phyloP scores from a whole-genome alignment of 768 basidiomycete species.

The Lentinula boryana region DNA sequence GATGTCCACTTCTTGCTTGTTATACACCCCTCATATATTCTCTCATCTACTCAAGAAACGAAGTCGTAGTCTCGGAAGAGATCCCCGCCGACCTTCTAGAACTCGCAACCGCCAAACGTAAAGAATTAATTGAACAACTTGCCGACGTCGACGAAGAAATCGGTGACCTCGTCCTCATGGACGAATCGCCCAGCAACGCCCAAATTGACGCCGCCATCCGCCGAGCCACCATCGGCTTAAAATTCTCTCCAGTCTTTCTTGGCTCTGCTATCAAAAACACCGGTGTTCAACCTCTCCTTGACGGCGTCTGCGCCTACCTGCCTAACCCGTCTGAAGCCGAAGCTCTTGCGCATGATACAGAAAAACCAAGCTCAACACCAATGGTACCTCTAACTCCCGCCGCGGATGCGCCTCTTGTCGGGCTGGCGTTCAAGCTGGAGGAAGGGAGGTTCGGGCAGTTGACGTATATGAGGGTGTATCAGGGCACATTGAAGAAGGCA shows the following conservation, averaged over 20 bases:
- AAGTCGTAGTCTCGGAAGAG: conserved; percentile 78
- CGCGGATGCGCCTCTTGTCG: conserved; percentile 81
- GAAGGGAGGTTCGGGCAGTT: conserved; percentile 96
- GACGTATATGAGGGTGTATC: conserved; percentile 98
- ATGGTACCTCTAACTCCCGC: conserved; percentile 78
- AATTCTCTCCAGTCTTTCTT: conserved; percentile 94
- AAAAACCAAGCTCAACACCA: conserved; percentile 56
- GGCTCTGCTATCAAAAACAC: conserved; percentile 98
- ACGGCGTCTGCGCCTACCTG: conserved; percentile 94
- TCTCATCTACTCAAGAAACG: conserved; percentile 40
- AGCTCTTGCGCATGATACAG: conserved; percentile 79
- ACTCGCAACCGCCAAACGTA: conserved; percentile 77
- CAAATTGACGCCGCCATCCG: conserved; percentile 85
- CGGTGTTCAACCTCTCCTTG: conserved; percentile 87
- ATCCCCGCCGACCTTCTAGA: conserved; percentile 74
- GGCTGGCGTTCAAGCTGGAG: conserved; percentile 96
- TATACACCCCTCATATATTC: not conserved
- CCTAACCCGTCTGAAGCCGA: conserved; percentile 80
- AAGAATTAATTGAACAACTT: conserved; percentile 89
- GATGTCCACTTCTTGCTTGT: not conserved
- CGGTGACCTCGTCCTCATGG: conserved; percentile 86
- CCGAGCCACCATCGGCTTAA: conserved; percentile 80
- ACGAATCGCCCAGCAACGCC: conserved; percentile 63
- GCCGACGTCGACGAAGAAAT: conserved; percentile 96
- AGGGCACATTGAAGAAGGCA: conserved; percentile 86